Conservation (phyloP, 345 rosid genomes). For the Corchorus olitorius region DNA sequence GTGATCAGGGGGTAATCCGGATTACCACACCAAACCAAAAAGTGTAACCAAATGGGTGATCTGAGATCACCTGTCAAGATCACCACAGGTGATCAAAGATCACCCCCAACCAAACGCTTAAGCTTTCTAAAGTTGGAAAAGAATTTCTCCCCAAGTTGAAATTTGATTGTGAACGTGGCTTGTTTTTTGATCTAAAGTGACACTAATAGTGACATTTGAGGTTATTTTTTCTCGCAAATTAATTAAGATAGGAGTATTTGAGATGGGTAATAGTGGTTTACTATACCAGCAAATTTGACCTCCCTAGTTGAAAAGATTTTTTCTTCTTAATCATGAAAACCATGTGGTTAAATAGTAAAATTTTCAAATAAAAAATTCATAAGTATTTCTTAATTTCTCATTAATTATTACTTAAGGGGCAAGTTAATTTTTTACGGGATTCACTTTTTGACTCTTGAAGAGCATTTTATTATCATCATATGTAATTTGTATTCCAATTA, state of each 20-base stretch:
- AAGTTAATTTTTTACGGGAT: background rate
- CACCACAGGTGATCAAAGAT: too few species aligned
- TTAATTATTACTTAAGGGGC: background rate
- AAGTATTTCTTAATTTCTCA: background rate
- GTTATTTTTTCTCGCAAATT: conserved; percentile 5
- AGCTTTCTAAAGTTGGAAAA: background rate
- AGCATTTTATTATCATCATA: too few species aligned
- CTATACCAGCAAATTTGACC: background rate
- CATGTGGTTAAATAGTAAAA: background rate
- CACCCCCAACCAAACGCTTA: background rate
- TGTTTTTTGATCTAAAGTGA: background rate
- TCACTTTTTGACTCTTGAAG: too few species aligned
- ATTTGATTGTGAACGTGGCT: background rate
- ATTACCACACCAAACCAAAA: too few species aligned
- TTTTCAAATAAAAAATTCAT: background rate
- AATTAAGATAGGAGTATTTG: background rate
- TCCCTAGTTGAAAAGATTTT: background rate
- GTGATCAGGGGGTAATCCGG: too few species aligned
- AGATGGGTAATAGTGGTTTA: background rate
- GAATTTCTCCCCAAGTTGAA: background rate
- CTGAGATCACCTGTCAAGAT: too few species aligned
- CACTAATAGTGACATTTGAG: conserved; percentile 6
- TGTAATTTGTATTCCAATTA: too few species aligned
- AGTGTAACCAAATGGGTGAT: too few species aligned
- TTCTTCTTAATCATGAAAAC: background rate